Percentiles rank a stretch among this genome's conserved stretches.
These are phyloP conservation scores for Vicia sativa DNA, from an alignment of 306 rosid species.

Conservation along the genomic window DNA sequence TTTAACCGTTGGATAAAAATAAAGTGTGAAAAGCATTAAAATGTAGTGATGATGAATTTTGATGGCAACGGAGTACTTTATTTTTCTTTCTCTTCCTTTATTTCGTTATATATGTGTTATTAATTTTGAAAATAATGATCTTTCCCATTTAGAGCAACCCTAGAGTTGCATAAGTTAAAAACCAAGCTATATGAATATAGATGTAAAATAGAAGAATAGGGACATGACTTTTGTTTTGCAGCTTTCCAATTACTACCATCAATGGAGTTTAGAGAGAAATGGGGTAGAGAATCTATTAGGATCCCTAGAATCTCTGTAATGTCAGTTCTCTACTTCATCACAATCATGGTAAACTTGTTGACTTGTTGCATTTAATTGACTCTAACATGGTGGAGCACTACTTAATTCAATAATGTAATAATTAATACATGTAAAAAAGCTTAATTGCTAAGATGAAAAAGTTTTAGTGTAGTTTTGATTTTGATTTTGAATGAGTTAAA, in stretches of 20 bases:
- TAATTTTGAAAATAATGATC: conserved; percentile 20
- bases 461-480: no score
- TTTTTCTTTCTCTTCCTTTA: neutral
- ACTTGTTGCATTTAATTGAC: conserved; percentile 29
- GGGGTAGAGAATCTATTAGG: conserved; percentile 39
- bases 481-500: no score
- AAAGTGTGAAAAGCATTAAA: no score
- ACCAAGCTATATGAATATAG: conserved; percentile 33
- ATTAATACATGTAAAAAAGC: neutral
- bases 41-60: neutral
- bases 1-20: conserved; percentile 11
- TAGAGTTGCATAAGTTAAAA: conserved; percentile 3
- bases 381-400: conserved; percentile 28
- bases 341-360: conserved; percentile 38
- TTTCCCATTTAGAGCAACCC: conserved; percentile 38
- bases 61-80: neutral
- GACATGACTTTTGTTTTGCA: conserved; percentile 48
- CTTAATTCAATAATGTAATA: conserved; percentile 3
- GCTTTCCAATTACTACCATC: conserved; percentile 42
- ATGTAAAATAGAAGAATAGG: conserved; percentile 24
- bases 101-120: neutral
- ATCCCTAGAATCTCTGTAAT: conserved; percentile 50
- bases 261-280: conserved; percentile 43
- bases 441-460: no score
- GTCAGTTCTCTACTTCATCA: conserved; percentile 34